A percentile compares a stretch with the other conserved stretches of the same genome.
These are phyloP conservation scores for Waltergamsia citrina DNA, from an alignment of 2,329 filamentous ascomycete genomes.

Conservation along the genomic window DNA sequence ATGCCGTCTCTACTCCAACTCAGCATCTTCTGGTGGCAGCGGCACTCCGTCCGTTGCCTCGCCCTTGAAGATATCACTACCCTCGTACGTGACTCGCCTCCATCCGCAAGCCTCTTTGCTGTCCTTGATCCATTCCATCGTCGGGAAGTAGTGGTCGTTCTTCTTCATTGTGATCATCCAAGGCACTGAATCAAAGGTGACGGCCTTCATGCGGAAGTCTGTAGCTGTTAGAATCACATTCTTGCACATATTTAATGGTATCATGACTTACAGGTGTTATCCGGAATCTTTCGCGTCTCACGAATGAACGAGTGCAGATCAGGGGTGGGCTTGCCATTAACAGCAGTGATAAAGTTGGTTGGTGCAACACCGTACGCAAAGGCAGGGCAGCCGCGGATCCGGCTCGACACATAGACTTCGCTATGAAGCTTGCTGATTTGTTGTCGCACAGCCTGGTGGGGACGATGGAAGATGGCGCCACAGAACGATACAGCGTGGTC, in stretches of 20 bases:
- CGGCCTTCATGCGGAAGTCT: constrained; percentile 94
- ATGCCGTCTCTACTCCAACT: constrained; percentile 30
- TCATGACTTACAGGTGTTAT: constrained; percentile 78
- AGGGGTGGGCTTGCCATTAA: constrained; percentile 80
- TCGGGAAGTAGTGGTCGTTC: constrained; percentile 90
- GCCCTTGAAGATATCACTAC: constrained; percentile 39
- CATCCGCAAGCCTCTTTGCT: constrained; percentile 48
- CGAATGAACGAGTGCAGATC: constrained; percentile 73
- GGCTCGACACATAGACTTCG: constrained; percentile 89
- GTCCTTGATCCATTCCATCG: constrained; percentile 61
- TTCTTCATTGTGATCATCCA: constrained; percentile 99
- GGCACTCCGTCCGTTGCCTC: constrained; percentile 43
- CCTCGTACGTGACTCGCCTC: constrained; percentile 54
- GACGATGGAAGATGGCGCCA: constrained; percentile 83
- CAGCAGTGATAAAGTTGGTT: constrained; percentile 95
- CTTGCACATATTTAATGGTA: not conserved
- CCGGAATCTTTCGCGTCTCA: constrained; percentile 78
- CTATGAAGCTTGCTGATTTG: constrained; percentile 95
- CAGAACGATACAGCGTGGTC: constrained; percentile 90
- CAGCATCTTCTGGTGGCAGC: constrained; percentile 29
- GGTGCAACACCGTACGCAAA: constrained; percentile 89
- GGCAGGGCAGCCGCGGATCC: constrained; percentile 71
- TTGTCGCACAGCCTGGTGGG: constrained; percentile 92
- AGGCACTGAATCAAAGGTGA: constrained; percentile 96
- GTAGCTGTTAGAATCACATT: constrained; percentile 6